Evolutionary conservation across 2,329 filamentous ascomycete species (phyloP).

Genomic region (Aspergillus cejpii): DNA sequence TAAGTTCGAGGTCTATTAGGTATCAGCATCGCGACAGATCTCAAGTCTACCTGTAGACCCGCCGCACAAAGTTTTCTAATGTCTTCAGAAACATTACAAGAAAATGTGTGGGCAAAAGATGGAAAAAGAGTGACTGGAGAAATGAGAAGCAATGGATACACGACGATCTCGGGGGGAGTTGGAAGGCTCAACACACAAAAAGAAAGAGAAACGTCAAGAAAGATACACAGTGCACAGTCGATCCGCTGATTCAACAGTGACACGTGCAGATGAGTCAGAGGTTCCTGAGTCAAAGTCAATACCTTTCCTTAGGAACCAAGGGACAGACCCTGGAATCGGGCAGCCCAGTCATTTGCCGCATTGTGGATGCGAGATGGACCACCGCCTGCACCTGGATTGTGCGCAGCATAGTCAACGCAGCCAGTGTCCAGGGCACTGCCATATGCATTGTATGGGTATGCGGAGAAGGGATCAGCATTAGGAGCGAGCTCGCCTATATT

Average conservation of each 20-base stretch:
- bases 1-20: slow-evolving; percentile 27
- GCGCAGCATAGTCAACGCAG: slow-evolving; percentile 27
- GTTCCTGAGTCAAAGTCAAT: not conserved
- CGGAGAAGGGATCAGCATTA: slow-evolving; percentile 32
- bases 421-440: slow-evolving; percentile 35
- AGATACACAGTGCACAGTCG: slow-evolving; percentile 8
- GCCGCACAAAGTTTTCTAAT: slow-evolving; percentile 25
- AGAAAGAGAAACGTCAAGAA: slow-evolving; percentile 2
- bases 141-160: slow-evolving; percentile 3
- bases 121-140: not conserved
- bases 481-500: slow-evolving; percentile 25
- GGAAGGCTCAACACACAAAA: not conserved
- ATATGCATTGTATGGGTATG: slow-evolving; percentile 28
- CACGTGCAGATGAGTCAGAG: not conserved
- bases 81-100: slow-evolving; percentile 9
- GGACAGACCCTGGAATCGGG: slow-evolving; percentile 63
- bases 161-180: not conserved
- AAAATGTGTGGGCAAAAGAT: slow-evolving; percentile 4
- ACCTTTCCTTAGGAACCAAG: slow-evolving; percentile 50
- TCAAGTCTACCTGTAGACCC: slow-evolving; percentile 21
- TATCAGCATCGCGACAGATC: slow-evolving; percentile 27
- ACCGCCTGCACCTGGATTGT: slow-evolving; percentile 30
- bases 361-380: slow-evolving; percentile 29
- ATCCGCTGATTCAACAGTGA: not conserved
- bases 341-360: slow-evolving; percentile 52